A percentile compares a stretch with the other conserved stretches of the same genome.
phyloP scores from a whole-genome alignment of 768 basidiomycete species.

The Suillus decipiens region DNA sequence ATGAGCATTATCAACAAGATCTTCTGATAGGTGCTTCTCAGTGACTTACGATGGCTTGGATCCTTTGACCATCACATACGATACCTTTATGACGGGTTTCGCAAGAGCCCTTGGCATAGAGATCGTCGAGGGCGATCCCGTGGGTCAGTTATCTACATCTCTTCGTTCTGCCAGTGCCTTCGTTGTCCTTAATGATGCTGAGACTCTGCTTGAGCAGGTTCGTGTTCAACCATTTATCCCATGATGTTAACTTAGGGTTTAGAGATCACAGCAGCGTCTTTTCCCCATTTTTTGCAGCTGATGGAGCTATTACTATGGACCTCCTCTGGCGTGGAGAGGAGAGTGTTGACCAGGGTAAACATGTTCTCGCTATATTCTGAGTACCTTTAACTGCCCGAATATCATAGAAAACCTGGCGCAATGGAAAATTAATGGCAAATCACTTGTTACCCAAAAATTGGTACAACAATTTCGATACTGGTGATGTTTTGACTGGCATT shows the following conservation, averaged over 20 bases:
- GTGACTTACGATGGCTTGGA: too few species aligned
- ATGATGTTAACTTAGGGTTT: background rate
- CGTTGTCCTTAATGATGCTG: too few species aligned
- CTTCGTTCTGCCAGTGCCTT: too few species aligned
- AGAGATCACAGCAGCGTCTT: background rate
- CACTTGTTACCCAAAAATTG: background rate
- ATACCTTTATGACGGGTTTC: too few species aligned
- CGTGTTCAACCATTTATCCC: background rate
- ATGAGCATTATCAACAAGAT: too few species aligned
- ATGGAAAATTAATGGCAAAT: background rate
- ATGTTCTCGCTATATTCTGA: background rate
- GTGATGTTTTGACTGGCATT: background rate
- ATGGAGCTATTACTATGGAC: background rate
- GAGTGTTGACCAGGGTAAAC: background rate
- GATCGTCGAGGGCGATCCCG: too few species aligned
- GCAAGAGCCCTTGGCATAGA: too few species aligned
- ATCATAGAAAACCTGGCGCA: background rate
- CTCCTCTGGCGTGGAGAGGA: background rate
- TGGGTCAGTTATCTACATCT: too few species aligned
- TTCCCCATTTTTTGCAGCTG: background rate
- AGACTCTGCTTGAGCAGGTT: background rate
- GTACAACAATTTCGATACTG: background rate
- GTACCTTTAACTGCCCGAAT: background rate
- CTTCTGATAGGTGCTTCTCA: too few species aligned
- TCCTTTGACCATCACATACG: too few species aligned